Conservation (phyloP, 768 basidiomycete species). For the Russula foetens region DNA sequence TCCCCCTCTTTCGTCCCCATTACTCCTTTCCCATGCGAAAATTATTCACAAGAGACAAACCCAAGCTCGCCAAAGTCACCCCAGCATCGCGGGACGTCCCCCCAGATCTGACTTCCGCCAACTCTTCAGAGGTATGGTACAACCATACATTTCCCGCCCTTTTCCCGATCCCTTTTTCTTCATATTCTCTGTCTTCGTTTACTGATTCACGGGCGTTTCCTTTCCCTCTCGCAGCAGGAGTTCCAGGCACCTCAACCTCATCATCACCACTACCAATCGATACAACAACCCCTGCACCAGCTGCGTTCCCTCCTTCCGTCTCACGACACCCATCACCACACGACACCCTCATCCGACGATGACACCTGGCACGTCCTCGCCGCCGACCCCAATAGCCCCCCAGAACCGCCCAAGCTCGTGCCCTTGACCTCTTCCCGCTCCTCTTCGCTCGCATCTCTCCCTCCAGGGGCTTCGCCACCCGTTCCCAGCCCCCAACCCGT, state of each 20-base stretch:
- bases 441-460: conserved; percentile 43
- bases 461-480: conserved; percentile 37
- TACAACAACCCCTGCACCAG: conserved; percentile 10
- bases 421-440: conserved; percentile 35
- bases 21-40: conserved; percentile 41
- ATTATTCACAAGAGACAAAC: conserved; percentile 47
- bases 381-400: conserved; percentile 21
- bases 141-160: conserved; percentile 1
- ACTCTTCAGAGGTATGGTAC: conserved; percentile 23
- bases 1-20: not conserved
- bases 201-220: not conserved
- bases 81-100: conserved; percentile 22
- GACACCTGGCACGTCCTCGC: conserved; percentile 39
- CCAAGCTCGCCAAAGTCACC: conserved; percentile 30
- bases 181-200: not conserved
- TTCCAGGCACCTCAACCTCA: conserved; percentile 9
- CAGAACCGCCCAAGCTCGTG: conserved; percentile 19
- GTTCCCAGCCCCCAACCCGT: conserved; percentile 24
- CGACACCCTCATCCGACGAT: conserved; percentile 28
- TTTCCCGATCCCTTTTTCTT: not conserved
- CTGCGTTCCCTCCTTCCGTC: conserved; percentile 8
- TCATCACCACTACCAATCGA: not conserved
- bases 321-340: conserved; percentile 24
- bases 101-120: conserved; percentile 26
- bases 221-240: not conserved